Conservation (phyloP, 164 flowering plant genomes). For the Dillenia suffruticosa region DNA sequence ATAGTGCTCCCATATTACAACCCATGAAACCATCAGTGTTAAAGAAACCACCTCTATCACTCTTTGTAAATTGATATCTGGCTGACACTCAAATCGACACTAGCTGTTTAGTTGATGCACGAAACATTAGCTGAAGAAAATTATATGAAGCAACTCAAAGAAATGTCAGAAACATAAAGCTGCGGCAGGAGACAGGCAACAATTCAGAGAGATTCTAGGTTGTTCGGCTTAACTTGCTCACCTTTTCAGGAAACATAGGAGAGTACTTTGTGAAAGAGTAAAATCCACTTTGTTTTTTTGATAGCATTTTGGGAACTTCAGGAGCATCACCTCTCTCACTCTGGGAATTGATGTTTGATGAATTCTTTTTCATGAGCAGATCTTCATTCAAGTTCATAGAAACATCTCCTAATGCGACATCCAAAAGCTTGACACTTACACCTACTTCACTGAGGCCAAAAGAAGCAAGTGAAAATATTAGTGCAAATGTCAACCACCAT, state of each 20-base stretch:
- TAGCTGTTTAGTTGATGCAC: too few relatives aligned
- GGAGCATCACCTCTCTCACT: conserved; percentile 23
- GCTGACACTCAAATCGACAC: too few relatives aligned
- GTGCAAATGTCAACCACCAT: conserved; percentile 1
- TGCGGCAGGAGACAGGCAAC: neutral
- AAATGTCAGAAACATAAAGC: neutral
- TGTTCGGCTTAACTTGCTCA: conserved; percentile 20
- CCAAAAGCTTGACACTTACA: conserved; percentile 58
- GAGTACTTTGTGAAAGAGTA: conserved; percentile 43
- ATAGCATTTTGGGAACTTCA: conserved; percentile 23
- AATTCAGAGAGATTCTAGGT: neutral
- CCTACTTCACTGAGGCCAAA: conserved; percentile 72
- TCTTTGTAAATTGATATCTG: too few relatives aligned
- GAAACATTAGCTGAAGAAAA: too few relatives aligned
- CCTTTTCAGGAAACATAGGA: conserved; percentile 78
- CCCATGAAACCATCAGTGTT: too few relatives aligned
- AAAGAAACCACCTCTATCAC: too few relatives aligned
- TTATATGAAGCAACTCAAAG: neutral
- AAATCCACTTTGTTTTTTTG: conserved; percentile 34
- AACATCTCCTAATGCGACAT: conserved; percentile 69
- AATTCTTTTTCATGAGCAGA: conserved; percentile 37
- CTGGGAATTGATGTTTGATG: conserved; percentile 28
- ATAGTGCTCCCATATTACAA: too few relatives aligned
- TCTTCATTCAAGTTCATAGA: conserved; percentile 55
- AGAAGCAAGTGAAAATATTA: conserved; percentile 9